Conservation (phyloP, 768 basidiomycete species). For the Gyrodon lividus region DNA sequence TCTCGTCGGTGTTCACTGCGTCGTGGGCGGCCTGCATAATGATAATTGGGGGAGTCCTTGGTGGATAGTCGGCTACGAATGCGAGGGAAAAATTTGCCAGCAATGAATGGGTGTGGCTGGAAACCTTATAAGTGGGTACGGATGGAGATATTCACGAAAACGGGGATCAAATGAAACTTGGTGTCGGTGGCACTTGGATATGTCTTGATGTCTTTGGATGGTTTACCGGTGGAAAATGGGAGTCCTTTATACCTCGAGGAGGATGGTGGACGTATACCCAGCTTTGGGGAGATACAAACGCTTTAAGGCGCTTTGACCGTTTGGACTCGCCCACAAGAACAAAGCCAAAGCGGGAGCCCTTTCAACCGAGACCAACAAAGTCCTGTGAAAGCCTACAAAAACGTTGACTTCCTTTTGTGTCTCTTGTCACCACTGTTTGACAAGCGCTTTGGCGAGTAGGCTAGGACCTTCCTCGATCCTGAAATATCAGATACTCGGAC, state of each 20-base stretch:
- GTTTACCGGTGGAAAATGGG: not conserved
- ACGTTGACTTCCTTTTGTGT: conserved; percentile 12
- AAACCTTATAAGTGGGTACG: not conserved
- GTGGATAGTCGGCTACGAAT: not conserved
- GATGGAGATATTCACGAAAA: conserved; percentile 1
- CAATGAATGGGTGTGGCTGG: not conserved
- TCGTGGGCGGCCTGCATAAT: conserved; percentile 23
- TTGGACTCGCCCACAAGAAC: conserved; percentile 15
- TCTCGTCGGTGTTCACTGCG: conserved; percentile 26
- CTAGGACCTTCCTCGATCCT: not conserved
- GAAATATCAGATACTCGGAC: too few species aligned
- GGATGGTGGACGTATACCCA: not conserved
- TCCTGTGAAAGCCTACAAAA: conserved; percentile 16
- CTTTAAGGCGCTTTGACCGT: conserved; percentile 13
- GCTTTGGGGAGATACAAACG: not conserved
- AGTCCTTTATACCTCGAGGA: conserved; percentile 20
- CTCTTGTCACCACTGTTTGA: too few species aligned
- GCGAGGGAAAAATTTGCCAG: not conserved
- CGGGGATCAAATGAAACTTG: not conserved
- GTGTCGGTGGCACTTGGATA: conserved; percentile 3
- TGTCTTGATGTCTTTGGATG: not conserved
- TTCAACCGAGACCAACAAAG: conserved; percentile 12
- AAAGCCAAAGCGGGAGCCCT: conserved; percentile 12
- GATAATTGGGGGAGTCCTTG: conserved; percentile 1
- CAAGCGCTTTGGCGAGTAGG: conserved; percentile 5